Percentiles rank a stretch among this genome's conserved stretches.
phyloP scores from a whole-genome alignment of 2,329 filamentous ascomycete genomes.

The Pestalotiopsis sp. region DNA sequence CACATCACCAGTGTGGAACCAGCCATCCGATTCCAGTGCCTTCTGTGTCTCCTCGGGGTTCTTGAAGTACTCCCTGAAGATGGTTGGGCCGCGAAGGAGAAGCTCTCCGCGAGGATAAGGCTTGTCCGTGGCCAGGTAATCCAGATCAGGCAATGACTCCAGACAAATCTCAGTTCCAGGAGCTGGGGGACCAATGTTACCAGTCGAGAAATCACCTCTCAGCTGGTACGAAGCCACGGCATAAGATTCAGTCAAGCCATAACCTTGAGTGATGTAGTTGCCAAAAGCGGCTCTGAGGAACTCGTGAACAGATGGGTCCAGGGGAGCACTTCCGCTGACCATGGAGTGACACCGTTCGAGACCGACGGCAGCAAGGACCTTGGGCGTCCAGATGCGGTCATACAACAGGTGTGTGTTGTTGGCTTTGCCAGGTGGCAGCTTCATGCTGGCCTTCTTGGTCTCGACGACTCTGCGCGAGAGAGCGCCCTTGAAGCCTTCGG shows the following conservation, averaged over 20 bases:
- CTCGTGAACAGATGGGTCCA: constrained; percentile 85
- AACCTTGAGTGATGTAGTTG: constrained; percentile 82
- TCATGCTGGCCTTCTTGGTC: constrained; percentile 79
- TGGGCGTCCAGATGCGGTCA: constrained; percentile 87
- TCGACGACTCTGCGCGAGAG: constrained; percentile 79
- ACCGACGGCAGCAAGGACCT: constrained; percentile 82
- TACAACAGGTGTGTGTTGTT: constrained; percentile 78
- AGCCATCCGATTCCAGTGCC: constrained; percentile 82
- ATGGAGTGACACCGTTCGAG: constrained; percentile 73
- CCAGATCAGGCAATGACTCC: constrained; percentile 88
- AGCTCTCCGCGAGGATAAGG: constrained; percentile 90
- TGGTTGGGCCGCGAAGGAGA: constrained; percentile 75
- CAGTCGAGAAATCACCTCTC: constrained; percentile 70
- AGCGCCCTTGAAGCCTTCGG: constrained; percentile 77
- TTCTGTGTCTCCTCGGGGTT: constrained; percentile 87
- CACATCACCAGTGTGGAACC: constrained; percentile 97
- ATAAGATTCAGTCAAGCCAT: constrained; percentile 92
- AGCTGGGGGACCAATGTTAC: constrained; percentile 79
- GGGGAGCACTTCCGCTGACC: constrained; percentile 86
- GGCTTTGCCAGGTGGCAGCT: constrained; percentile 71
- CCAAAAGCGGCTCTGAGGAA: constrained; percentile 86
- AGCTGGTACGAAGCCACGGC: constrained; percentile 74
- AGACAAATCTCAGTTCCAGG: constrained; percentile 76
- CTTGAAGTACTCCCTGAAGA: constrained; percentile 89
- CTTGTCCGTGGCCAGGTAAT: constrained; percentile 86